phyloP scores from a whole-genome alignment of 2,329 filamentous ascomycete species.

The Xylaria hypoxylon region DNA sequence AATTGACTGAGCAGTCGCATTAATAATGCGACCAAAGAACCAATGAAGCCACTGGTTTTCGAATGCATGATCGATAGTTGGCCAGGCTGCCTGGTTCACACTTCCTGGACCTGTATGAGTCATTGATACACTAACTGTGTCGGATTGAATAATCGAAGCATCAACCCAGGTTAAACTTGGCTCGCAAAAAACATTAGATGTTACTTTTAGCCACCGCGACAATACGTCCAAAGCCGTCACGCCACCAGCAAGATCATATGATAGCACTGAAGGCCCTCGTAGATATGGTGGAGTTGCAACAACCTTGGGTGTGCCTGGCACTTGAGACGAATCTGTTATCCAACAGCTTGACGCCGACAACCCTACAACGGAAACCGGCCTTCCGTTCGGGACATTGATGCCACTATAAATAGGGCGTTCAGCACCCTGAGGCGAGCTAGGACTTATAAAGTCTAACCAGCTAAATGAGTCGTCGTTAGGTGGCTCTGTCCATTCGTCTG shows the following conservation, averaged over 20 bases:
- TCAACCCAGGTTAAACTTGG: neutral
- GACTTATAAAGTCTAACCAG: neutral
- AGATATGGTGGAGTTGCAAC: neutral
- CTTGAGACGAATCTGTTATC: neutral
- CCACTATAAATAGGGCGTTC: neutral
- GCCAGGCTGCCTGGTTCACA: neutral
- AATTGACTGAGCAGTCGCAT: neutral
- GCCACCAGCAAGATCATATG: neutral
- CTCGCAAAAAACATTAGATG: neutral
- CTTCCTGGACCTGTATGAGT: neutral
- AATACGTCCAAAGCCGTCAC: neutral
- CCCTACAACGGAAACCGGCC: neutral
- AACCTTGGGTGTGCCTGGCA: neutral
- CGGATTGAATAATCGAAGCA: neutral
- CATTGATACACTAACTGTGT: neutral
- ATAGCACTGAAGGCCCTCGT: neutral
- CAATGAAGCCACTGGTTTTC: neutral
- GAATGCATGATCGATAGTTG: neutral
- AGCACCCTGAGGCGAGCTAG: neutral
- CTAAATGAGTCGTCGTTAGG: too few species aligned
- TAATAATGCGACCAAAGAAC: neutral
- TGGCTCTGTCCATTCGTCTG: too few species aligned
- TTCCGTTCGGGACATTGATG: neutral
- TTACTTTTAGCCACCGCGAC: neutral
- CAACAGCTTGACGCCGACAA: neutral